These are phyloP conservation scores for Irpex rosettiformis DNA, from an alignment of 1,284 basidiomycete species.

Conservation along the genomic window DNA sequence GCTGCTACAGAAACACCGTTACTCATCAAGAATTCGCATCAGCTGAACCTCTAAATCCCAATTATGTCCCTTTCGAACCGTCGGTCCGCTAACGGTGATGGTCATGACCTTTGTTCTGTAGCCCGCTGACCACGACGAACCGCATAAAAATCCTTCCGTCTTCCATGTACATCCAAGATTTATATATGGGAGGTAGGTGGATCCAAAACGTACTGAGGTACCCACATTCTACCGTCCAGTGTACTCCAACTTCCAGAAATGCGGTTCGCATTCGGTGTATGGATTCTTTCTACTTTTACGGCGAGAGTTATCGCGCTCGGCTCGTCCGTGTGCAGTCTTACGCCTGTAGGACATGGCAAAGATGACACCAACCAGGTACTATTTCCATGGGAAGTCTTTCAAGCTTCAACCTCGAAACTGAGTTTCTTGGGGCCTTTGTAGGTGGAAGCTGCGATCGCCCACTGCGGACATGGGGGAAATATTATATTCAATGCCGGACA, in stretches of 20 bases:
- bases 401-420: no score
- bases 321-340: conserved; percentile 29
- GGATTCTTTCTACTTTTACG: conserved; percentile 12
- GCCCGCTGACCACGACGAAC: neutral
- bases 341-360: conserved; percentile 36
- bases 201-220: neutral
- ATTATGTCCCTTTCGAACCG: neutral
- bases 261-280: neutral
- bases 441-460: conserved; percentile 48
- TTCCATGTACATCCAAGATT: neutral
- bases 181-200: neutral
- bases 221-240: neutral
- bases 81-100: conserved; percentile 2
- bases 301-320: neutral
- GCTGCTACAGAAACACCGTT: no score
- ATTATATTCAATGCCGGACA: conserved; percentile 41
- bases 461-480: conserved; percentile 51
- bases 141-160: neutral
- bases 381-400: no score
- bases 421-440: no score
- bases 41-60: neutral
- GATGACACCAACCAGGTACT: conserved; percentile 42
- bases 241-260: neutral
- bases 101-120: no score
- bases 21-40: no score